Percentiles rank a stretch among this genome's conserved stretches.
phyloP scores from a whole-genome alignment of 2,329 filamentous ascomycete genomes.

The Stemphylium beticola region DNA sequence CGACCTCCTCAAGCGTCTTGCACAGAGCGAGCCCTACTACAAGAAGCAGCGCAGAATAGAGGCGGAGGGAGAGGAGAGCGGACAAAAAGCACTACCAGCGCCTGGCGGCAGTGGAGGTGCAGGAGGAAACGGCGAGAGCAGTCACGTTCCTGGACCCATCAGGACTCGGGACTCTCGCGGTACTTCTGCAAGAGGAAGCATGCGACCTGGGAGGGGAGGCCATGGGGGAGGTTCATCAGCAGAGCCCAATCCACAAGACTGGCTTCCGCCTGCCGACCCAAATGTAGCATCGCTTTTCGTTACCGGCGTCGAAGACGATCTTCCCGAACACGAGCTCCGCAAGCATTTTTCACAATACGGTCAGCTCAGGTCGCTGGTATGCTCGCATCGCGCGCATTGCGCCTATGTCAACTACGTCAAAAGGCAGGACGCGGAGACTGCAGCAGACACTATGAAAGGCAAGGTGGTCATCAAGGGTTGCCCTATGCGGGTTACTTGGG shows the following conservation, averaged over 20 bases:
- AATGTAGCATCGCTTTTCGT: constrained; percentile 94
- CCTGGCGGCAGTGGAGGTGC: constrained; percentile 41
- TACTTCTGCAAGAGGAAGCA: constrained; percentile 43
- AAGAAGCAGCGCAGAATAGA: constrained; percentile 82
- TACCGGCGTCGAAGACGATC: constrained; percentile 93
- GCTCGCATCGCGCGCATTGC: constrained; percentile 96
- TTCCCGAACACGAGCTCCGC: constrained; percentile 89
- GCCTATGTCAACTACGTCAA: constrained; percentile 95
- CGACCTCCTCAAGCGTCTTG: constrained; percentile 82
- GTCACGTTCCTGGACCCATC: constrained; percentile 70
- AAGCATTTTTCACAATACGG: constrained; percentile 90
- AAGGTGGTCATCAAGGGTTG: constrained; percentile 90
- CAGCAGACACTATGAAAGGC: constrained; percentile 83
- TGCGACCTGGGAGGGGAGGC: constrained; percentile 51
- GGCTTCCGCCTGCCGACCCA: constrained; percentile 79
- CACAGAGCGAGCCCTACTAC: constrained; percentile 94
- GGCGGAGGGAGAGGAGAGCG: constrained; percentile 54
- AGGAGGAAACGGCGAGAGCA: constrained; percentile 38
- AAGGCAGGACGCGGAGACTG: constrained; percentile 82
- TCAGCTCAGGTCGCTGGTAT: constrained; percentile 89
- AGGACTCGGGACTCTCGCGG: constrained; percentile 68
- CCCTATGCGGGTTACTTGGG: constrained; percentile 89
- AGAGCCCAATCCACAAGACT: constrained; percentile 83
- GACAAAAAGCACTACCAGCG: constrained; percentile 52
- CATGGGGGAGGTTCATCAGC: constrained; percentile 67